phyloP scores from a whole-genome alignment of 2,329 filamentous ascomycete species.

The Colletotrichum sp. region DNA sequence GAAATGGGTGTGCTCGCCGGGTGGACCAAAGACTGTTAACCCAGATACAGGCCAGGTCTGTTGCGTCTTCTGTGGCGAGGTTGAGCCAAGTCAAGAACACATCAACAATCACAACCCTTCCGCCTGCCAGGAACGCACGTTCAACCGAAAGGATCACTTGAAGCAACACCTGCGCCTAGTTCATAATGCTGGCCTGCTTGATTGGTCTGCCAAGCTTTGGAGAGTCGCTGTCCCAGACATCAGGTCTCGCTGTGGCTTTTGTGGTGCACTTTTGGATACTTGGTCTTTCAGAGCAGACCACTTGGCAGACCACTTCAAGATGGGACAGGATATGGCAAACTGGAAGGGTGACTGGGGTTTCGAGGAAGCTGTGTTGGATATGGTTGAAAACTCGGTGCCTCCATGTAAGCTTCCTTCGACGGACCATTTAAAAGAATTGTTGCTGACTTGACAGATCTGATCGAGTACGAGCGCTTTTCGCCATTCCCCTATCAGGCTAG shows the following conservation, averaged over 20 bases:
- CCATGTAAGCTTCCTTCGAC: slow-evolving; percentile 27
- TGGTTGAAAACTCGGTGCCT: slow-evolving; percentile 42
- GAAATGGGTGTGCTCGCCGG: slow-evolving; percentile 45
- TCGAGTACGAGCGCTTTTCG: slow-evolving; percentile 14
- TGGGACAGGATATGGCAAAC: slow-evolving; percentile 40
- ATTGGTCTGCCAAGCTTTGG: not conserved
- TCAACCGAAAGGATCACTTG: slow-evolving; percentile 50
- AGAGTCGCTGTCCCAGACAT: slow-evolving; percentile 4
- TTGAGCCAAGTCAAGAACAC: slow-evolving; percentile 36
- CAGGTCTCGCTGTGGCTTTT: slow-evolving; percentile 40
- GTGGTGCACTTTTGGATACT: slow-evolving; percentile 33
- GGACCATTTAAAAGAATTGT: not conserved
- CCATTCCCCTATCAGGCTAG: slow-evolving; percentile 14
- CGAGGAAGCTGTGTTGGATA: slow-evolving; percentile 34
- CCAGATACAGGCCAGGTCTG: slow-evolving; percentile 22
- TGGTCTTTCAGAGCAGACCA: slow-evolving; percentile 40
- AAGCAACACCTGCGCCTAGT: slow-evolving; percentile 39
- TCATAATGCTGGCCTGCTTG: not conserved
- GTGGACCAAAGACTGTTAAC: slow-evolving; percentile 34
- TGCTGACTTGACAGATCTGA: not conserved
- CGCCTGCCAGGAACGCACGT: slow-evolving; percentile 52
- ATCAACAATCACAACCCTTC: slow-evolving; percentile 42
- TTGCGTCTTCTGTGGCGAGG: slow-evolving; percentile 43
- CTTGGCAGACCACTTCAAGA: slow-evolving; percentile 43
- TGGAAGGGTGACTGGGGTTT: slow-evolving; percentile 47